phyloP scores from a whole-genome alignment of 1,139 yeast species.

The Zygosaccharomyces pseudobailii region DNA sequence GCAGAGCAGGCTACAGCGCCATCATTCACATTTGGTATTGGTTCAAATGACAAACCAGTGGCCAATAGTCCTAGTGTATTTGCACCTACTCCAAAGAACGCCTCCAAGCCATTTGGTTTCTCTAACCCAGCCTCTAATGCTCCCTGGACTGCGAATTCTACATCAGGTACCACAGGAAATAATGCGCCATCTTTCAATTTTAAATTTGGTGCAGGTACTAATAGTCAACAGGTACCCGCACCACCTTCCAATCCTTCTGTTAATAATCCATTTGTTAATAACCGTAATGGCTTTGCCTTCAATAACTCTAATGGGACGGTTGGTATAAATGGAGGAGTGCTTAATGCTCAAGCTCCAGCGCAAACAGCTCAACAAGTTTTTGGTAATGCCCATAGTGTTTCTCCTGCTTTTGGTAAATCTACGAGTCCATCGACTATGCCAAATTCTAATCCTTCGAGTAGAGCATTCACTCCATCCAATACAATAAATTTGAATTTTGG shows the following conservation, averaged over 20 bases:
- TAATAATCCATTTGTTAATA: slow-evolving; percentile 1
- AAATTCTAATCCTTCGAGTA: slow-evolving; percentile 10
- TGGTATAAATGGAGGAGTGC: background rate
- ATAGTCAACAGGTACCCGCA: slow-evolving; percentile 8
- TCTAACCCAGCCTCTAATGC: background rate
- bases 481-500: slow-evolving; percentile 27
- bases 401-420: slow-evolving; percentile 17
- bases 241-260: slow-evolving; percentile 3
- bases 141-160: background rate
- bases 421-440: slow-evolving; percentile 9
- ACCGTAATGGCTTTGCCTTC: slow-evolving; percentile 7
- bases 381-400: slow-evolving; percentile 8
- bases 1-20: background rate
- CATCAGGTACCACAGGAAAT: background rate
- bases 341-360: background rate
- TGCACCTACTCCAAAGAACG: background rate
- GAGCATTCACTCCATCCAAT: slow-evolving; percentile 24
- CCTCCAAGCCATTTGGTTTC: background rate
- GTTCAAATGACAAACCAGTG: slow-evolving; percentile 8
- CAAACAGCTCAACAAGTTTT: slow-evolving; percentile 3
- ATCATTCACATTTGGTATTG: slow-evolving; percentile 15
- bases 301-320: background rate
- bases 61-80: slow-evolving; percentile 2
- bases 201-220: slow-evolving; percentile 13
- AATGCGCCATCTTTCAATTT: slow-evolving; percentile 4